Base-by-base conservation (phyloP, 257 asterid species). In the Osmanthus fragrans region DNA sequence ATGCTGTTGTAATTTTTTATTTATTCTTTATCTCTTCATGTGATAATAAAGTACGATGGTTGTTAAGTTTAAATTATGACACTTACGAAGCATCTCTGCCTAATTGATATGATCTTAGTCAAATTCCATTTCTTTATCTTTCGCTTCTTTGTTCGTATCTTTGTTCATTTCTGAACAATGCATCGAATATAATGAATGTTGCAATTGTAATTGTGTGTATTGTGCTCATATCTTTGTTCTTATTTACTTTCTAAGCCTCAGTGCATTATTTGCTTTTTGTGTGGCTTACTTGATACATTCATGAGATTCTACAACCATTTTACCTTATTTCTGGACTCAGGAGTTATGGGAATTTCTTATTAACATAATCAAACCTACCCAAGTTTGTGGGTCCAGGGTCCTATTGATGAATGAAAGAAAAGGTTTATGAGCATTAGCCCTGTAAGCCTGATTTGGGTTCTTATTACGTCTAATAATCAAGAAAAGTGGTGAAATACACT, bases 201-300 rank as follows among this genome's bases (percentile, higher is more conserved):
- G 47, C 63, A 63, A 21, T 19, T 27, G 12, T 58, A 56, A 16
- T 69, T 76, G 16, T 42, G 71, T 40, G 25, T n/a, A n/a, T 27
- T 76, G 82, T 45, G 72, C 73, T 64, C 58, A 1, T 18, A 68
- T 47, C 2, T 49, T 36, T 39, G 49, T 21, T 16, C 34, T 76
- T 16, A 29, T 74, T 70, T 51, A 34, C 34, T 54, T 79, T 12
- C 66, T 18, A n/a, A 69, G 80, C 80, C 70, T 51, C 69, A 30
- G 30, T 36, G 4, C 67, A 77, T 13, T 29, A 15, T 70, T 5
- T 58, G 33, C 64, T 47, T 13, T 70, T 29, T 27, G 6, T 30
- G 51, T 77, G 12, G 33, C 71, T 34, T 49, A 49, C 77, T 39
- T 73, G 9, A 54, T 54, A 10, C 64, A 54, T 8, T 54, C 23